A percentile compares a stretch with the other conserved stretches of the same genome.
phyloP scores from a whole-genome alignment of 768 basidiomycete species.

The Rhodotorula sphaerocarpa region DNA sequence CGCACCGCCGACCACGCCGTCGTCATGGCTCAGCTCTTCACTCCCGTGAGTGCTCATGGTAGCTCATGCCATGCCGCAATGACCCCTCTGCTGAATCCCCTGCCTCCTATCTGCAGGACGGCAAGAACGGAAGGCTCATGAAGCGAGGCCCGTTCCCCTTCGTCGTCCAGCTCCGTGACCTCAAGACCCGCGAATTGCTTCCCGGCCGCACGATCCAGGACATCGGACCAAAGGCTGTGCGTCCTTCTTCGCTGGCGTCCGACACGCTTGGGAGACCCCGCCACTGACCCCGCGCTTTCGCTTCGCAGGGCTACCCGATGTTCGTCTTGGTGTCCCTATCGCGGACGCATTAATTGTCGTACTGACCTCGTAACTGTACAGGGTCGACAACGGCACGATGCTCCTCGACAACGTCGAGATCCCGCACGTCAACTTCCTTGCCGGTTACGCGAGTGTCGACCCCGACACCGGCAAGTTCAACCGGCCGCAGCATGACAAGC shows the following conservation, averaged over 20 bases:
- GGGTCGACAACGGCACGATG: background rate
- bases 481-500: conserved; percentile 32
- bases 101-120: conserved; percentile 16
- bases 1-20: conserved; percentile 67
- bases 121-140: conserved; percentile 40
- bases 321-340: conserved; percentile 6
- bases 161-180: conserved; percentile 59
- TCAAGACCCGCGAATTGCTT: conserved; percentile 55
- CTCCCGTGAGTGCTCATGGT: conserved; percentile 45
- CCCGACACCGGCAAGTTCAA: conserved; percentile 33
- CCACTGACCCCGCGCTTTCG: background rate
- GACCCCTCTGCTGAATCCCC: background rate
- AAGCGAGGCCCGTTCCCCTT: conserved; percentile 68
- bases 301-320: conserved; percentile 32
- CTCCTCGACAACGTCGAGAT: conserved; percentile 39
- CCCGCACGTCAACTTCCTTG: conserved; percentile 41
- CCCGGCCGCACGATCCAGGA: conserved; percentile 62
- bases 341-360: background rate
- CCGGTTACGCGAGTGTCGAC: conserved; percentile 37
- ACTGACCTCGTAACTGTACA: background rate
- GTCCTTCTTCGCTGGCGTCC: background rate
- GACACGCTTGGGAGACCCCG: background rate
- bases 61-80: too few species aligned
- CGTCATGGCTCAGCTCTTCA: conserved; percentile 64
- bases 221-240: conserved; percentile 55